Evolutionary conservation across 2,329 filamentous ascomycete species (phyloP).

Genomic region (Aspergillus tubingensis): DNA sequence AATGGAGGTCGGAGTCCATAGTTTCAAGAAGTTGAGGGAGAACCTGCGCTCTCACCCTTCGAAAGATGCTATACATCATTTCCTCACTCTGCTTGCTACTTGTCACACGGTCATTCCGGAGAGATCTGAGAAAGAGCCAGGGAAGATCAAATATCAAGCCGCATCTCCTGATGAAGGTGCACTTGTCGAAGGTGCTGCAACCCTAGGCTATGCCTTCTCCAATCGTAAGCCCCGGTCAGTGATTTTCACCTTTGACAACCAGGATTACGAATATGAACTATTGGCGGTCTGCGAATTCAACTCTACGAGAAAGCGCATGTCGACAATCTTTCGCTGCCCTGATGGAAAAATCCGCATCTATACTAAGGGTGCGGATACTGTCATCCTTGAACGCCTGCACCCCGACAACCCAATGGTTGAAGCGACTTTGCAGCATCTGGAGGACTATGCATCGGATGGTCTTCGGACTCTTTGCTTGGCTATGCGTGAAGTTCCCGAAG

Average conservation of each 20-base stretch:
- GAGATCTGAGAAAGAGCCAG: conserved; percentile 72
- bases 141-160: conserved; percentile 93
- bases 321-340: conserved; percentile 91
- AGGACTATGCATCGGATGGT: conserved; percentile 97
- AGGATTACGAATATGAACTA: conserved; percentile 80
- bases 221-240: conserved; percentile 88
- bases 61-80: conserved; percentile 73
- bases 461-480: conserved; percentile 91
- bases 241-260: conserved; percentile 73
- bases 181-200: conserved; percentile 86
- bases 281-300: conserved; percentile 99
- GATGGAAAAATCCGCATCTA: conserved; percentile 94
- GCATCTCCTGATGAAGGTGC: conserved; percentile 96
- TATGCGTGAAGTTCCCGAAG: conserved; percentile 87
- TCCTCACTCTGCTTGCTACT: conserved; percentile 80
- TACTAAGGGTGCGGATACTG: conserved; percentile 95
- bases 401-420: conserved; percentile 85
- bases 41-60: conserved; percentile 67
- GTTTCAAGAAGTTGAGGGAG: conserved; percentile 73
- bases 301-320: conserved; percentile 96
- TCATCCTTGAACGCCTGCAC: conserved; percentile 87
- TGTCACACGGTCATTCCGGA: conserved; percentile 99
- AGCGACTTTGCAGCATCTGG: conserved; percentile 87
- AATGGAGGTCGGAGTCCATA: conserved; percentile 75
- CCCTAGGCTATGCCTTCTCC: conserved; percentile 84